Conservation (phyloP, 1,284 basidiomycete species). For the Macrocystidia cucumis region DNA sequence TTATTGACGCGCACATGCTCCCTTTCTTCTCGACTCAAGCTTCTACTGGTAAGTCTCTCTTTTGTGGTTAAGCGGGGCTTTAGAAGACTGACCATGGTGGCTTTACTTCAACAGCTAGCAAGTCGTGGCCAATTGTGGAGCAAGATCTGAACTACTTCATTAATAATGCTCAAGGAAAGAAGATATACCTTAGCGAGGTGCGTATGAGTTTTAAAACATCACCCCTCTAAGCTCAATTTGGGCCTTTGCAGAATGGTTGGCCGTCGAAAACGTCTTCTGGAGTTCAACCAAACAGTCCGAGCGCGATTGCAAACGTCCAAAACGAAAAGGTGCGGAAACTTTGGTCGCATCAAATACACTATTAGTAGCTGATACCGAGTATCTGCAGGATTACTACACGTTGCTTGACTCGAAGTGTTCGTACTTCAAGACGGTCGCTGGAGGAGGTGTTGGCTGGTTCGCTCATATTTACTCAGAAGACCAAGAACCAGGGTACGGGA, state of each 20-base stretch:
- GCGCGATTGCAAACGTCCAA: slow-evolving; percentile 46
- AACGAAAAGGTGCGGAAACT: slow-evolving; percentile 41
- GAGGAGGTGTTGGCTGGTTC: slow-evolving; percentile 73
- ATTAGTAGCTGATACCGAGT: neutral
- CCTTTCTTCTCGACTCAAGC: slow-evolving; percentile 63
- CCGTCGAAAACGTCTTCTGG: slow-evolving; percentile 51
- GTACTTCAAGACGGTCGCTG: slow-evolving; percentile 47
- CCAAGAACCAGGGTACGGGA: slow-evolving; percentile 62
- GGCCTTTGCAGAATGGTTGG: slow-evolving; percentile 55
- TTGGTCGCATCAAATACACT: neutral
- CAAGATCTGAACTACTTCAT: slow-evolving; percentile 59
- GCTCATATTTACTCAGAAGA: slow-evolving; percentile 67
- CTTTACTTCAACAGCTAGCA: slow-evolving; percentile 26
- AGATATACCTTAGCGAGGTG: slow-evolving; percentile 66
- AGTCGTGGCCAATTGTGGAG: slow-evolving; percentile 57
- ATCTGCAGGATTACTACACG: slow-evolving; percentile 46
- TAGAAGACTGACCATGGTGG: slow-evolving; percentile 1
- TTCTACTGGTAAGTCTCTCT: slow-evolving; percentile 39
- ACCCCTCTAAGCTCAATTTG: neutral
- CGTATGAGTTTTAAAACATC: neutral
- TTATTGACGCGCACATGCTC: slow-evolving; percentile 65
- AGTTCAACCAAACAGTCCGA: slow-evolving; percentile 51
- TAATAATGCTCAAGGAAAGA: slow-evolving; percentile 51
- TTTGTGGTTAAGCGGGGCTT: slow-evolving; percentile 1
- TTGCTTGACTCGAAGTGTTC: slow-evolving; percentile 59